Base-by-base conservation (phyloP, 371 early-diverging fungal species). In the Coemansia sp. region DNA sequence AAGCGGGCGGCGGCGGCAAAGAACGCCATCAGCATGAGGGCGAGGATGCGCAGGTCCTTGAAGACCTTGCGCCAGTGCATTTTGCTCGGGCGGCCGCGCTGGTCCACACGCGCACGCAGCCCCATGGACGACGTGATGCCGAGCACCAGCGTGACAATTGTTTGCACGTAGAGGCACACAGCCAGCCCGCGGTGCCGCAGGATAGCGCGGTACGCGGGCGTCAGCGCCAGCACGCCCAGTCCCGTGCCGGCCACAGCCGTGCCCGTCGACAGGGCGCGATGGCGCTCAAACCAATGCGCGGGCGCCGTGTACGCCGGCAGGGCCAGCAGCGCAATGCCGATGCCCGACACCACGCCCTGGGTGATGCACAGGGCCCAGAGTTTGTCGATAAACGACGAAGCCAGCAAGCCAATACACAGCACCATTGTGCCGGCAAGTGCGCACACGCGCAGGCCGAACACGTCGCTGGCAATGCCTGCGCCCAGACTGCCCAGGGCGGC, bases 241-340 rank as follows among this genome's bases (percentile, higher is more conserved):
- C 56, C 77, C 0, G 69, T 38, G 6, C 77, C 77, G 5, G 64
- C 46, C 1, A 65, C 51, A 0, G 78, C 67, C n/a, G 54, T 16
- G 11, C 72, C 77, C 1, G 77, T 64, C 5, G 75, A 18, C 14
- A 71, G 29, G 3, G 65, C 77, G 9, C 64, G 54, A 38, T 56
- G 60, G n/a, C 58, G 55, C 12, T 76, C 63, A 18, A 75, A 76
- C 77, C 77, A 76, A 7, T 77, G 77, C n/a, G 74, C 54, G 0
- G 75, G 77, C 5, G 58, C 72, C 8, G 57, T 56, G 31, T 76
- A 76, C 9, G 77, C 77, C 1, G 77, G 75, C 18, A 59, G 24
- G 5, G 63, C 56, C 6, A 64, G 18, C 24, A 76, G 39, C 34
- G 69, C 58, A 5, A 77, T 34, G 9, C 77, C 77, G 0, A 59